Evolutionary conservation across 1,284 basidiomycete genomes (phyloP), one percentile per base, ranked within the genome.

Genomic region (Phaffia rhodozyma): DNA sequence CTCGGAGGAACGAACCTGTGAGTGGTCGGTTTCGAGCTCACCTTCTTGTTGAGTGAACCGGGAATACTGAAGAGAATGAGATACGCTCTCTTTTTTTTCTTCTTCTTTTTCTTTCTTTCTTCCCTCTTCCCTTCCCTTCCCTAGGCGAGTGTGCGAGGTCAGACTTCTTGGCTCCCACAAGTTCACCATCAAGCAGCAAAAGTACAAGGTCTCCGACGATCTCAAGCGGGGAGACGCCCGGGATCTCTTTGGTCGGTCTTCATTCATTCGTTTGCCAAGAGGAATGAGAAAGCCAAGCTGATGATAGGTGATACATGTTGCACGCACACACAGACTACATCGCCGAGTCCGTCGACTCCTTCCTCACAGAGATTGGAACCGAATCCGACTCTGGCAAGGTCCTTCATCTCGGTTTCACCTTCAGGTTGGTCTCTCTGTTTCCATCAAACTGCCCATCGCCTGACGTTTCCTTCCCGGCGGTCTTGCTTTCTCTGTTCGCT

Each of bases 1-100:
- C 83, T 97, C 32, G 92, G 92, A 50, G 93, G 93, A 64, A 97
- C 92, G 30, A 97, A 97, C 74, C 80, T 97, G 86, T 92, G 75
- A 34, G 32, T 34, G 32, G 9, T 9, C 32, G 9, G 9, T 34
- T 9, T 34, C 32, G 9, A 34, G 9, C 32, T 34, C 32, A 34
- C 9, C 32, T 5, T 34, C 9, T 9, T 34, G 9, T 34, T n/a
- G n/a, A n/a, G n/a, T n/a, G n/a, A n/a, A n/a, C n/a, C n/a, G n/a
- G n/a, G n/a, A n/a, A n/a, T n/a, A n/a, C n/a, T n/a, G n/a, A n/a
- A n/a, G n/a, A n/a, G n/a, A n/a, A n/a, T n/a, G n/a, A n/a, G n/a
- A n/a, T n/a, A n/a, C 74, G 86, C 79, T 50, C 61, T 62, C 62
- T 66, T 49, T 25, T 43, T 49, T 43, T 58, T 23, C 49, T 29